phyloP scores from a whole-genome alignment of 2,329 filamentous ascomycete species.

The Scopulariopsis brevicaulis region DNA sequence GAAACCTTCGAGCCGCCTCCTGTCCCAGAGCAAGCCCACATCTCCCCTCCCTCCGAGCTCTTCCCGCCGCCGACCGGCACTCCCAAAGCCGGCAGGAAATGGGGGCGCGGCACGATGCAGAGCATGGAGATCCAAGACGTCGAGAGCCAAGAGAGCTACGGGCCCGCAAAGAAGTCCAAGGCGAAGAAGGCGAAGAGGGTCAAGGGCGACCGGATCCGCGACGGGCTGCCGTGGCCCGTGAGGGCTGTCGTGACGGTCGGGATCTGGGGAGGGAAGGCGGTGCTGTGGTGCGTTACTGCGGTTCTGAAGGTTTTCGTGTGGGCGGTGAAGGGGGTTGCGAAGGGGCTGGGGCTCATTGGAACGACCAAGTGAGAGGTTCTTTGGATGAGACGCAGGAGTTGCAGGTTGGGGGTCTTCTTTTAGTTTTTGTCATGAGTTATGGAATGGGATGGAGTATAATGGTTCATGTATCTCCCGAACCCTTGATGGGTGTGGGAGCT shows the following conservation, averaged over 20 bases:
- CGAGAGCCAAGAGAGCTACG: constrained; percentile 39
- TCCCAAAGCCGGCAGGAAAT: constrained; percentile 8
- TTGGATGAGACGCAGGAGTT: neutral
- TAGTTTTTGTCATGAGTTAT: neutral
- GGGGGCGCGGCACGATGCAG: constrained; percentile 31
- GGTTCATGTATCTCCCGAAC: neutral
- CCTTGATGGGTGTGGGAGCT: neutral
- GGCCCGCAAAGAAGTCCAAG: neutral
- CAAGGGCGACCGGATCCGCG: constrained; percentile 16
- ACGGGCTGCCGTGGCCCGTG: constrained; percentile 37
- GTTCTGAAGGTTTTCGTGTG: constrained; percentile 39
- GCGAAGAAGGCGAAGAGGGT: constrained; percentile 12
- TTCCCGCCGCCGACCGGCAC: neutral
- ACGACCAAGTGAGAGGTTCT: constrained; percentile 1
- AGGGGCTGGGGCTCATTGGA: constrained; percentile 26
- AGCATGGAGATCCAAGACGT: constrained; percentile 47
- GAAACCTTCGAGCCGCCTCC: constrained; percentile 52
- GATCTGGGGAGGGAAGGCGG: constrained; percentile 41
- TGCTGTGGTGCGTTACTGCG: constrained; percentile 47
- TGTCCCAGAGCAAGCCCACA: constrained; percentile 4
- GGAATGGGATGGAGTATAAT: neutral
- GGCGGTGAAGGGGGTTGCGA: constrained; percentile 37
- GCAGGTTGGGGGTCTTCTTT: neutral
- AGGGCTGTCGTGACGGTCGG: constrained; percentile 37
- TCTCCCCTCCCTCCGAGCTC: constrained; percentile 5